Evolutionary conservation across 2,329 filamentous ascomycete species (phyloP).

Genomic region (Aureobasidium vineae): DNA sequence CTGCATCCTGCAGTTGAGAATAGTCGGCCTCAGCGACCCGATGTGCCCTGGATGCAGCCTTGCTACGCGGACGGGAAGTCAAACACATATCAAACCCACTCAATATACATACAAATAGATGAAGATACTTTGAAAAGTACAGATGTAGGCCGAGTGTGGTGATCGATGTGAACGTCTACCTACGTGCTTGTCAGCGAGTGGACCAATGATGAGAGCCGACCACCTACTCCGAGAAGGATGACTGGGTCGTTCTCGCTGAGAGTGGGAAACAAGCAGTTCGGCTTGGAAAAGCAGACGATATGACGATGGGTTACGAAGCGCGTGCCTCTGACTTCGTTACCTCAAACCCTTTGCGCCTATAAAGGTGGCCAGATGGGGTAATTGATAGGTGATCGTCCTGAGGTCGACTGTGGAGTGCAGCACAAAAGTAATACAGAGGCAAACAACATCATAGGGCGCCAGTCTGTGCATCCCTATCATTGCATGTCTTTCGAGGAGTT

Average conservation of each 20-base stretch:
- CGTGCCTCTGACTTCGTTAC: conserved; percentile 15
- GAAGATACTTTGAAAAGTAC: not conserved
- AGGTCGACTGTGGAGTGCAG: conserved; percentile 20
- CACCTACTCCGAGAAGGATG: not conserved
- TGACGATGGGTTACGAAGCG: conserved; percentile 6
- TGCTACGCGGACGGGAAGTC: not conserved
- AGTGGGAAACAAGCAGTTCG: not conserved
- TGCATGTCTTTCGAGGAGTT: not conserved
- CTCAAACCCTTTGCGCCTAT: conserved; percentile 20
- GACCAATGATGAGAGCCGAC: not conserved
- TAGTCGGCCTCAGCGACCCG: not conserved
- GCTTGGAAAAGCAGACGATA: not conserved
- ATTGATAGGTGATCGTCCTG: conserved; percentile 12
- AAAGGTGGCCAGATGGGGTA: not conserved
- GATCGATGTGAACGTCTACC: conserved; percentile 1
- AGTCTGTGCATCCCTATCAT: conserved; percentile 15
- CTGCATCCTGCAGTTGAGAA: not conserved
- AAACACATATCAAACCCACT: not conserved
- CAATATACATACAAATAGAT: not conserved
- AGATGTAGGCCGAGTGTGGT: not conserved
- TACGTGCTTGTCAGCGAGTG: not conserved
- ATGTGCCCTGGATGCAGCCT: not conserved
- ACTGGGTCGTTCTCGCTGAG: not conserved
- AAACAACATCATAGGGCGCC: conserved; percentile 22
- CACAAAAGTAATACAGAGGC: conserved; percentile 25